These are phyloP conservation scores for Fusarium sp. DNA, from an alignment of 2,329 filamentous ascomycete genomes.

Conservation along the genomic window DNA sequence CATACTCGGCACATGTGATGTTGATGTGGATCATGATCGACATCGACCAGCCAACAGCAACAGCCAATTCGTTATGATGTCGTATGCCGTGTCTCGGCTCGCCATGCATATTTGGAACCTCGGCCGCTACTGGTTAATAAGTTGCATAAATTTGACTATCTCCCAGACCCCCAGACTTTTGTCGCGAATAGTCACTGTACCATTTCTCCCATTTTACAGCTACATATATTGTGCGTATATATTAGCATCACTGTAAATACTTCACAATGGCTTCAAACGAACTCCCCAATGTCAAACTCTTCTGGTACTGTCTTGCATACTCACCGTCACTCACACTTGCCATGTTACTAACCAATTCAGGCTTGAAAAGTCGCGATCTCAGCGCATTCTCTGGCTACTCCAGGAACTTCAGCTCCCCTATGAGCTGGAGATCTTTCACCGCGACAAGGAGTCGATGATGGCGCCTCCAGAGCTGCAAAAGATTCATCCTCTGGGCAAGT, in stretches of 20 bases:
- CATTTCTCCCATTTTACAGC: neutral
- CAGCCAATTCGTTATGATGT: slow-evolving; percentile 13
- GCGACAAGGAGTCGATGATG: slow-evolving; percentile 70
- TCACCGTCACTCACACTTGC: neutral
- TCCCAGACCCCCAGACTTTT: neutral
- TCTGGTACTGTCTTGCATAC: slow-evolving; percentile 64
- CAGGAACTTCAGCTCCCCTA: slow-evolving; percentile 86
- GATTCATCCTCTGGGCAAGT: slow-evolving; percentile 88
- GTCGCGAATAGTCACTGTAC: no score
- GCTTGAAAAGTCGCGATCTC: slow-evolving; percentile 85
- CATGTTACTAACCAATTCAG: slow-evolving; percentile 59
- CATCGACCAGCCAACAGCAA: slow-evolving; percentile 19
- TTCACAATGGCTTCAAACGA: slow-evolving; percentile 49
- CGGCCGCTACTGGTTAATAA: slow-evolving; percentile 20
- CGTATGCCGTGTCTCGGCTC: slow-evolving; percentile 11
- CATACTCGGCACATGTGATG: slow-evolving; percentile 37
- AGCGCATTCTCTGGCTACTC: slow-evolving; percentile 87
- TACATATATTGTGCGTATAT: neutral
- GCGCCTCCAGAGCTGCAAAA: slow-evolving; percentile 82
- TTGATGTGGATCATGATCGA: slow-evolving; percentile 22
- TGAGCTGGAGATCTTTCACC: slow-evolving; percentile 83
- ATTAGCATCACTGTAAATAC: neutral
- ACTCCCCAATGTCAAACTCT: slow-evolving; percentile 70
- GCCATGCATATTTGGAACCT: slow-evolving; percentile 26
- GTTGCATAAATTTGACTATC: slow-evolving; percentile 17